A percentile compares a stretch with the other conserved stretches of the same genome.
phyloP scores from a whole-genome alignment of 225 moss, liverwort and hornwort species.

The Bryoerythrophyllum caledonicum region DNA sequence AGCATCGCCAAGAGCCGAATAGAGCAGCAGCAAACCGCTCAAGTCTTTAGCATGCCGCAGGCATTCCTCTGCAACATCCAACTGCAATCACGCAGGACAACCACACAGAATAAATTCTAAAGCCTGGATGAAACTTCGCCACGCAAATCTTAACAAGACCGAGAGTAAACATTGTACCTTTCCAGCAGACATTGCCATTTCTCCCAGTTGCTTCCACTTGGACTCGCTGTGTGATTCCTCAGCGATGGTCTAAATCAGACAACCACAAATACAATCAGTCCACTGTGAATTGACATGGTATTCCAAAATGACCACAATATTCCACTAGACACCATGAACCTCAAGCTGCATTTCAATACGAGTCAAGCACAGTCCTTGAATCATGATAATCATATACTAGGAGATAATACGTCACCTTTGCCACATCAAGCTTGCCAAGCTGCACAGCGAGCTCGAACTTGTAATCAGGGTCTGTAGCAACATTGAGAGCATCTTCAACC shows the following conservation, averaged over 20 bases:
- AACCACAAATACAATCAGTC: not conserved
- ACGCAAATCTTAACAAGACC: slow-evolving; percentile 35
- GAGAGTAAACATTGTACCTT: slow-evolving; percentile 42
- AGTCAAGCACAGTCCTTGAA: slow-evolving; percentile 2
- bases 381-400: not conserved
- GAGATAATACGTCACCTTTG: slow-evolving; percentile 52
- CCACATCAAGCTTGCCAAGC: slow-evolving; percentile 85
- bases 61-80: slow-evolving; percentile 92
- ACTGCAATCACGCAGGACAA: slow-evolving; percentile 41
- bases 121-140: not conserved
- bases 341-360: slow-evolving; percentile 4
- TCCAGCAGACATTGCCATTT: slow-evolving; percentile 89
- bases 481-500: slow-evolving; percentile 81
- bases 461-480: slow-evolving; percentile 89
- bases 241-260: slow-evolving; percentile 62
- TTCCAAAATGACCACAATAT: slow-evolving; percentile 31
- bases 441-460: slow-evolving; percentile 93
- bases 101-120: not conserved
- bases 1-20: slow-evolving; percentile 80
- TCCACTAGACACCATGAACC: not conserved
- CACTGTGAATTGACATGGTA: not conserved
- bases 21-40: slow-evolving; percentile 79
- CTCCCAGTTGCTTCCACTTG: slow-evolving; percentile 95
- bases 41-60: slow-evolving; percentile 79
- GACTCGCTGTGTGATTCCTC: slow-evolving; percentile 89